Percentiles rank a stretch among this genome's conserved stretches.
Evolutionary conservation across 495 filamentous ascomycete species (phyloP).

Genomic region (Tetracladium setigerum): DNA sequence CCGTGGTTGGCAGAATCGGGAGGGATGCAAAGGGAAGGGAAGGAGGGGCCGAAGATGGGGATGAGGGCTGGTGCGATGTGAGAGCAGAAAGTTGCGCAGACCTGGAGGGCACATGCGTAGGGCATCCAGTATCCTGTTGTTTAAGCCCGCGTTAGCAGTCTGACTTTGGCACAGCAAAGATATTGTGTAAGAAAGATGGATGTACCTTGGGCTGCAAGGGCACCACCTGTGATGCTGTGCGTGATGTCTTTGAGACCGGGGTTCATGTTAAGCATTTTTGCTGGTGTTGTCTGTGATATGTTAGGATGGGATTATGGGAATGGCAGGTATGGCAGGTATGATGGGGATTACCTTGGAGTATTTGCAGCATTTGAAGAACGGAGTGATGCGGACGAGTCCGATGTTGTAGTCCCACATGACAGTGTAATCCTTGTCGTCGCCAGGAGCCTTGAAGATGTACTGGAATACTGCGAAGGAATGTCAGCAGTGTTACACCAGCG

Average conservation of each 20-base stretch:
- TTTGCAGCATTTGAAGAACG: constrained; percentile 84
- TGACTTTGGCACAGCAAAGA: constrained; percentile 2
- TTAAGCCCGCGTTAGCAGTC: not conserved
- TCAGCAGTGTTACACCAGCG: constrained; percentile 8
- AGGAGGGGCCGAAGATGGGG: constrained; percentile 78
- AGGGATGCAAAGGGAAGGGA: constrained; percentile 62
- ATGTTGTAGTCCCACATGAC: constrained; percentile 98
- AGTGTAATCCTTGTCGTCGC: constrained; percentile 56
- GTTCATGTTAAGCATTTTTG: constrained; percentile 71
- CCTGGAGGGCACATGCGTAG: constrained; percentile 70
- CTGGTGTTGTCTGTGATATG: constrained; percentile 64
- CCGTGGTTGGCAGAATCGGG: constrained; percentile 48
- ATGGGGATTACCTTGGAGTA: constrained; percentile 67
- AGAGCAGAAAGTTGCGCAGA: constrained; percentile 83
- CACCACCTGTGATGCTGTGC: constrained; percentile 90
- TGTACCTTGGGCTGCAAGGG: constrained; percentile 81
- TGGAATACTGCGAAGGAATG: constrained; percentile 67
- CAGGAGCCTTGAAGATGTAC: constrained; percentile 75
- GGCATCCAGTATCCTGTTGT: constrained; percentile 92
- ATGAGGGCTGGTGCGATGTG: constrained; percentile 76
- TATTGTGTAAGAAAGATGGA: not conserved
- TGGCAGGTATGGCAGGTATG: not conserved
- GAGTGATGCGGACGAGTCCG: constrained; percentile 90
- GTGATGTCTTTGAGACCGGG: constrained; percentile 77
- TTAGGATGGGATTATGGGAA: too few relatives aligned